Evolutionary conservation across 495 filamentous ascomycete species (phyloP).

Genomic region (Penicillium atrosanguineum): DNA sequence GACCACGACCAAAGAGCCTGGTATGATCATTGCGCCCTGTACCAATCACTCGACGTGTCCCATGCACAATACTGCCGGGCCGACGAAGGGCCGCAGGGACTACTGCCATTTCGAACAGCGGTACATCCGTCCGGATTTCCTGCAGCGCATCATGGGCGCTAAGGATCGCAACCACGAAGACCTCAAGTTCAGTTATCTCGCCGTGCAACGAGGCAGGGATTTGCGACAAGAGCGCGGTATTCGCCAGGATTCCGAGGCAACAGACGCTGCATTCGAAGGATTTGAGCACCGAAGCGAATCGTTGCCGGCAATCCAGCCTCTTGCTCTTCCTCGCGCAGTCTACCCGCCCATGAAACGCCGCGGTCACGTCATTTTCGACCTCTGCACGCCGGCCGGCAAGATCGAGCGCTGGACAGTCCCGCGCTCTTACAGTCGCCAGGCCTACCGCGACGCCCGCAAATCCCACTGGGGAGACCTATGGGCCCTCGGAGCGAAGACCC

Average conservation of each 20-base stretch:
- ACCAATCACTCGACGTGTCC: slow-evolving; percentile 88
- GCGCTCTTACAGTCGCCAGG: slow-evolving; percentile 70
- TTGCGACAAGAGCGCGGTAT: slow-evolving; percentile 39
- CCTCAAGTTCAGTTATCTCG: slow-evolving; percentile 81
- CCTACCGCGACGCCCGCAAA: slow-evolving; percentile 90
- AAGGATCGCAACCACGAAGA: slow-evolving; percentile 82
- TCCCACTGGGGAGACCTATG: slow-evolving; percentile 89
- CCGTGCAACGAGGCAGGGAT: slow-evolving; percentile 75
- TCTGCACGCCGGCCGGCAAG: slow-evolving; percentile 81
- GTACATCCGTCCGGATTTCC: slow-evolving; percentile 76
- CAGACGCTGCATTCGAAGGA: slow-evolving; percentile 51
- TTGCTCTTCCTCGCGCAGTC: slow-evolving; percentile 75
- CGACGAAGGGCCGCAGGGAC: slow-evolving; percentile 71
- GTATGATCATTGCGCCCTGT: slow-evolving; percentile 94
- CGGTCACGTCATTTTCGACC: slow-evolving; percentile 83
- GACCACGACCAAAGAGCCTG: slow-evolving; percentile 59
- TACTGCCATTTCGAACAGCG: slow-evolving; percentile 90
- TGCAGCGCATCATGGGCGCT: slow-evolving; percentile 74
- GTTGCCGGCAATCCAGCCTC: slow-evolving; percentile 44
- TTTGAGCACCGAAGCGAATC: slow-evolving; percentile 36
- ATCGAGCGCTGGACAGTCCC: slow-evolving; percentile 97
- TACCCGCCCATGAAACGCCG: slow-evolving; percentile 79
- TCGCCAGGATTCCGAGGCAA: slow-evolving; percentile 40
- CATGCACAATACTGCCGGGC: slow-evolving; percentile 73
- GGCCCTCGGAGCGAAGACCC: slow-evolving; percentile 91